Conservation (phyloP, 192 early-diverging fungal genomes). For the Mortierella alpina region DNA sequence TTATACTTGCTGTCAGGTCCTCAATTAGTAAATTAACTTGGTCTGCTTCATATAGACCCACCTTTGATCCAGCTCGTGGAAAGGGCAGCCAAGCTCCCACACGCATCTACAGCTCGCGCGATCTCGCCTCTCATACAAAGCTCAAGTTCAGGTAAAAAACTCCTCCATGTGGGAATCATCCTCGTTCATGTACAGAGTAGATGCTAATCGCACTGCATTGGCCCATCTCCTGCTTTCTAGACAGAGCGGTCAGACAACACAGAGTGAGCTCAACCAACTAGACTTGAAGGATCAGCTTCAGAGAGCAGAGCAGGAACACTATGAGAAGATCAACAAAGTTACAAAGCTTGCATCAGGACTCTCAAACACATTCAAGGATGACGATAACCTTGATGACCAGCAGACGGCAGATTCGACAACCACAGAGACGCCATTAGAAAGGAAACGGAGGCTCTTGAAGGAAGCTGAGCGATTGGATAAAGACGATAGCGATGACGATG, state of each 20-base stretch:
- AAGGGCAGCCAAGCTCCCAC: conserved; percentile 71
- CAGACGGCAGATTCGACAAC: neutral
- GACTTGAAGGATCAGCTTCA: conserved; percentile 75
- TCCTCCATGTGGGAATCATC: neutral
- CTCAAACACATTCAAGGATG: conserved; percentile 53
- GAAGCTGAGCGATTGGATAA: conserved; percentile 65
- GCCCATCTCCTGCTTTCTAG: conserved; percentile 30
- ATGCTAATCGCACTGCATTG: neutral
- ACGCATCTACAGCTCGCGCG: conserved; percentile 72
- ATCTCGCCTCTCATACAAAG: conserved; percentile 79
- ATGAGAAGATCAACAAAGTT: conserved; percentile 56
- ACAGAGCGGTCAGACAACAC: conserved; percentile 73
- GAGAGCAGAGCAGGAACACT: conserved; percentile 76
- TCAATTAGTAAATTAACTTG: neutral
- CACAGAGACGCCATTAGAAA: conserved; percentile 32
- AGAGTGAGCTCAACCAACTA: conserved; percentile 65
- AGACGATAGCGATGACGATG: conserved; percentile 69
- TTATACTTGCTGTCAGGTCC: neutral
- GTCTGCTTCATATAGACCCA: conserved; percentile 60
- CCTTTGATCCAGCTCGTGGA: conserved; percentile 82
- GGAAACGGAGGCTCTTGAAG: conserved; percentile 53
- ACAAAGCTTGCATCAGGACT: conserved; percentile 25
- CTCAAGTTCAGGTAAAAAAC: conserved; percentile 72
- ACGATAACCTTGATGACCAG: conserved; percentile 38
- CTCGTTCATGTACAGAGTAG: neutral